Percentiles rank a stretch among this genome's conserved stretches.
Conservation (phyloP, 1,284 basidiomycete species). For the Leucoagaricus sp. region DNA sequence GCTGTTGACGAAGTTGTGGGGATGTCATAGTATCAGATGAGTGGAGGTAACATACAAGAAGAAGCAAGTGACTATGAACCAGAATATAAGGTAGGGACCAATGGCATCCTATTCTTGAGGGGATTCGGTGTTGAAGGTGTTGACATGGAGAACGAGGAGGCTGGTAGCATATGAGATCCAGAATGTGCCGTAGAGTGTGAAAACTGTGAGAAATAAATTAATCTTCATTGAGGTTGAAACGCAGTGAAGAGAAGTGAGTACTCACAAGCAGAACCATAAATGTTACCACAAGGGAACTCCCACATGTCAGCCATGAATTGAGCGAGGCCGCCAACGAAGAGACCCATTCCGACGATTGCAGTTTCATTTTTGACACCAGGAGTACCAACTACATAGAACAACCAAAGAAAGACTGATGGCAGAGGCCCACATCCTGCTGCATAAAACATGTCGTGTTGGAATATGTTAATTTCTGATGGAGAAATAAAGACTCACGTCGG, state of each 20-base stretch:
- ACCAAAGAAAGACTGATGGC: conserved; percentile 70
- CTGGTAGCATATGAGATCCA: conserved; percentile 78
- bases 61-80: conserved; percentile 71
- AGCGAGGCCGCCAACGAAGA: conserved; percentile 80
- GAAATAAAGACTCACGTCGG: conserved; percentile 10
- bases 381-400: conserved; percentile 61
- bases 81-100: conserved; percentile 66
- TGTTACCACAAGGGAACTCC: conserved; percentile 79
- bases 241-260: neutral
- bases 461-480: too few relatives aligned
- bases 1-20: conserved; percentile 31
- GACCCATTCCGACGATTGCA: conserved; percentile 81
- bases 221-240: neutral
- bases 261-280: conserved; percentile 70
- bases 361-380: conserved; percentile 59
- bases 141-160: conserved; percentile 63
- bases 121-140: conserved; percentile 42
- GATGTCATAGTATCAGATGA: neutral
- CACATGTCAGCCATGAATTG: conserved; percentile 82
- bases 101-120: conserved; percentile 57
- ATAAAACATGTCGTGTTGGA: too few relatives aligned
- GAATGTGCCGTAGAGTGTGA: conserved; percentile 82
- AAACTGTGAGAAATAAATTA: conserved; percentile 53
- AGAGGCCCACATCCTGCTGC: conserved; percentile 67
- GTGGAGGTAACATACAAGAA: conserved; percentile 47